phyloP scores from a whole-genome alignment of 2,329 filamentous ascomycete genomes.

The Sporothrix phasma region DNA sequence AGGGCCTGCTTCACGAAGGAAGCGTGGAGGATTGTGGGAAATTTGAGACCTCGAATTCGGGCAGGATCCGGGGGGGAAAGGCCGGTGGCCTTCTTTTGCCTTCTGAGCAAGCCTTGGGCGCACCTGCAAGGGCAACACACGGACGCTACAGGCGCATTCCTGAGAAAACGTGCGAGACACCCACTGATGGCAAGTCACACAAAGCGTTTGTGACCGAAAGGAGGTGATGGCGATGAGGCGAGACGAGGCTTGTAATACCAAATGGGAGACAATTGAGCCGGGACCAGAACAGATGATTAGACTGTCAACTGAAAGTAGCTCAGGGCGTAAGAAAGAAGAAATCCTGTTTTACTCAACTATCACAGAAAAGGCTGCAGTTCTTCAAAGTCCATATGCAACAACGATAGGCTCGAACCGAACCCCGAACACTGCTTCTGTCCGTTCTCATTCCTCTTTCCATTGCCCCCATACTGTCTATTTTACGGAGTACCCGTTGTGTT shows the following conservation, averaged over 20 bases:
- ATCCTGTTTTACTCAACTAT: background rate
- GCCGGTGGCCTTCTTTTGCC: background rate
- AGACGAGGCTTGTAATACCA: background rate
- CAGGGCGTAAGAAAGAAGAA: background rate
- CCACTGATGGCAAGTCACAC: background rate
- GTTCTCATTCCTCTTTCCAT: background rate
- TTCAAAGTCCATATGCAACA: no score
- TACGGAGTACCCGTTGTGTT: background rate
- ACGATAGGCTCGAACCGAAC: background rate
- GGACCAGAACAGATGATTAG: no score
- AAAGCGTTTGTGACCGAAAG: background rate
- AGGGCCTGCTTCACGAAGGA: background rate
- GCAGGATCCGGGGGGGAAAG: background rate
- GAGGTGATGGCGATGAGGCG: background rate
- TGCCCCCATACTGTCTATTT: background rate
- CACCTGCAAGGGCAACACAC: constrained; percentile 12
- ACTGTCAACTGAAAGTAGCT: no score
- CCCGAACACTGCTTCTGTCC: constrained; percentile 6
- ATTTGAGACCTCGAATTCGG: background rate
- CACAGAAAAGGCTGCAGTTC: background rate
- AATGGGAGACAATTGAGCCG: background rate
- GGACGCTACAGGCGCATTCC: constrained; percentile 8
- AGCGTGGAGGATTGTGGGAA: background rate
- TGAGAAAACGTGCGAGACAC: constrained; percentile 1
- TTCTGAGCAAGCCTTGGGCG: background rate